A percentile compares a stretch with the other conserved stretches of the same genome.
Evolutionary conservation across 1,284 basidiomycete genomes (phyloP).

Genomic region (Austropuccinia psidii): DNA sequence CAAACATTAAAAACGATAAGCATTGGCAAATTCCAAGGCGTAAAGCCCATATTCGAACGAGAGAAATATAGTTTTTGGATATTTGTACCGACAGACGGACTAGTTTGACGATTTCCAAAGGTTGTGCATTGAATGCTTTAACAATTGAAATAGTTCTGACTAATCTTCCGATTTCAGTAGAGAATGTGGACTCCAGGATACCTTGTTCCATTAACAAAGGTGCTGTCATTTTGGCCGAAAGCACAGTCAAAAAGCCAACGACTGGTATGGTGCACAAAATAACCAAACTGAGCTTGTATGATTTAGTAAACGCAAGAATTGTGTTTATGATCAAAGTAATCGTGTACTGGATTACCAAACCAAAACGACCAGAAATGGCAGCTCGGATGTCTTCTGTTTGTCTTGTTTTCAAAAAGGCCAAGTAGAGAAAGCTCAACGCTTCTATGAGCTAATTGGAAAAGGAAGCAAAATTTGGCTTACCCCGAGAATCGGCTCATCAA

Average conservation of each 20-base stretch:
- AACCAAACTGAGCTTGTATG: conserved; percentile 77
- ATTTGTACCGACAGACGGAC: conserved; percentile 53
- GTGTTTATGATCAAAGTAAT: conserved; percentile 72
- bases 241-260: conserved; percentile 50
- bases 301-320: conserved; percentile 68
- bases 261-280: conserved; percentile 84
- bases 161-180: conserved; percentile 70
- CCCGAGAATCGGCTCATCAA: conserved; percentile 88
- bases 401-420: no score
- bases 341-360: conserved; percentile 68
- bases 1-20: conserved; percentile 81
- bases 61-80: conserved; percentile 50
- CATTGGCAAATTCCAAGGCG: conserved; percentile 66
- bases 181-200: conserved; percentile 60
- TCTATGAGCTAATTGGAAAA: no score
- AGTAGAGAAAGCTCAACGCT: no score
- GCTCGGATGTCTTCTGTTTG: conserved; percentile 89
- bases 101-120: conserved; percentile 57
- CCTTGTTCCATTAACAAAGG: conserved; percentile 66
- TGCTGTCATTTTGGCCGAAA: conserved; percentile 50
- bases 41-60: conserved; percentile 67
- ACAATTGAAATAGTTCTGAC: conserved; percentile 76
- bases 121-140: conserved; percentile 85
- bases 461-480: no score
- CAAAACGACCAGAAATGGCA: conserved; percentile 69